phyloP scores from a whole-genome alignment of 169 alveolate species.

The Cryptosporidium sp. region DNA sequence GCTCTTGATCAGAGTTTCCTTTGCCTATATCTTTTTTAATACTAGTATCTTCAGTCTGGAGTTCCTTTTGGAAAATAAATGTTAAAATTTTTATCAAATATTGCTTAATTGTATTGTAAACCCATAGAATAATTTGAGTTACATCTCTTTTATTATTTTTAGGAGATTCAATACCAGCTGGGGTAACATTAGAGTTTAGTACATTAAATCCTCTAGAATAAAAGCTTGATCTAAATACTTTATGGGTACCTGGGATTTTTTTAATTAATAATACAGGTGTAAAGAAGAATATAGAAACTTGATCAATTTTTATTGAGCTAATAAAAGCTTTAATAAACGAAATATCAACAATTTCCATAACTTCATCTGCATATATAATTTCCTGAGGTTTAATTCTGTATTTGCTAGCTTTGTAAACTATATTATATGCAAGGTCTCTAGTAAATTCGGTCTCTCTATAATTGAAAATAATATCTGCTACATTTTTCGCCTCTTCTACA shows the following conservation, averaged over 20 bases:
- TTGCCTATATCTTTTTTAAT: not conserved
- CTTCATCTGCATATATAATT: constrained; percentile 38
- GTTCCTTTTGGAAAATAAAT: constrained; percentile 15
- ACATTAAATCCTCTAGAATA: not conserved
- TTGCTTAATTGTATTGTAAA: constrained; percentile 27
- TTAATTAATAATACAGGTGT: not conserved
- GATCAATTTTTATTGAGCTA: constrained; percentile 17
- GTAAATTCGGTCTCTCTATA: constrained; percentile 57
- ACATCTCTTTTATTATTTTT: not conserved
- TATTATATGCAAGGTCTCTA: constrained; percentile 47
- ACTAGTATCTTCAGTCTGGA: not conserved
- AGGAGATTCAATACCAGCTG: not conserved
- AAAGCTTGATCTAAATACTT: constrained; percentile 4
- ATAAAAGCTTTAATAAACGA: constrained; percentile 16
- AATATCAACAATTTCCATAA: constrained; percentile 32
- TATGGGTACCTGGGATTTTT: not conserved
- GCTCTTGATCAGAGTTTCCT: not conserved
- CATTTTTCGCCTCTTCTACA: not conserved
- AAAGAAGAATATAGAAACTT: constrained; percentile 30
- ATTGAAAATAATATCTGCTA: constrained; percentile 35
- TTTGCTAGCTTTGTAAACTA: constrained; percentile 38
- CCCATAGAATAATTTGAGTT: not conserved
- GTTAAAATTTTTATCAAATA: not conserved
- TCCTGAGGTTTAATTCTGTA: constrained; percentile 38
- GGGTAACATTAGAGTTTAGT: not conserved